Percentiles rank a stretch among this genome's conserved stretches.
Conservation (phyloP, 495 filamentous ascomycete species). For the Cryomyces antarcticus region DNA sequence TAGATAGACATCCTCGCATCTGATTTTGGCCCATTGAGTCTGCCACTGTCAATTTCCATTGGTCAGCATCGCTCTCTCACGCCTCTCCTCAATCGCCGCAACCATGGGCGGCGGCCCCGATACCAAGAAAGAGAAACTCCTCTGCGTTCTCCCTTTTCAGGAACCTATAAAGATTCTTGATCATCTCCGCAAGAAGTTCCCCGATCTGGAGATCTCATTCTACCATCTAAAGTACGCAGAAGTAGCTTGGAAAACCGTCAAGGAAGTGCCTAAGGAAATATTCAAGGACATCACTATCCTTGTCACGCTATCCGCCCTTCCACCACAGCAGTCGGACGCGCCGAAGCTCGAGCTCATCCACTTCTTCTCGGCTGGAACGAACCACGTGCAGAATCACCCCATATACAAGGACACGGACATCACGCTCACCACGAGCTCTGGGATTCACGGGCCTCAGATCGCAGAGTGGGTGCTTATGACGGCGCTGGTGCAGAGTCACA, state of each 20-base stretch:
- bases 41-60: not conserved
- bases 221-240: not conserved
- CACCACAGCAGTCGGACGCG: constrained; percentile 23
- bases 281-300: constrained; percentile 45
- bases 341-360: constrained; percentile 53
- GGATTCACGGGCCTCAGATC: constrained; percentile 70
- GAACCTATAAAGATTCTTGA: constrained; percentile 22
- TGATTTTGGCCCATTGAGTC: too few relatives aligned
- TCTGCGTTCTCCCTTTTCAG: constrained; percentile 26
- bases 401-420: constrained; percentile 44
- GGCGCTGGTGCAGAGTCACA: constrained; percentile 32
- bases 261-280: constrained; percentile 15
- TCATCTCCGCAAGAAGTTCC: constrained; percentile 26
- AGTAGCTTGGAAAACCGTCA: not conserved
- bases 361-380: constrained; percentile 51
- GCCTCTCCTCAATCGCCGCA: not conserved
- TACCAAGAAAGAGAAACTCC: constrained; percentile 17
- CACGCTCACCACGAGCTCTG: constrained; percentile 48
- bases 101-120: constrained; percentile 18
- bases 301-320: constrained; percentile 35
- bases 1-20: too few relatives aligned
- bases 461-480: constrained; percentile 58
- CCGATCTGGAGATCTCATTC: constrained; percentile 27
- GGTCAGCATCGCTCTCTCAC: not conserved
- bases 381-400: constrained; percentile 41